phyloP scores from a whole-genome alignment of 495 filamentous ascomycete genomes.

The Aspergillus biplanus region DNA sequence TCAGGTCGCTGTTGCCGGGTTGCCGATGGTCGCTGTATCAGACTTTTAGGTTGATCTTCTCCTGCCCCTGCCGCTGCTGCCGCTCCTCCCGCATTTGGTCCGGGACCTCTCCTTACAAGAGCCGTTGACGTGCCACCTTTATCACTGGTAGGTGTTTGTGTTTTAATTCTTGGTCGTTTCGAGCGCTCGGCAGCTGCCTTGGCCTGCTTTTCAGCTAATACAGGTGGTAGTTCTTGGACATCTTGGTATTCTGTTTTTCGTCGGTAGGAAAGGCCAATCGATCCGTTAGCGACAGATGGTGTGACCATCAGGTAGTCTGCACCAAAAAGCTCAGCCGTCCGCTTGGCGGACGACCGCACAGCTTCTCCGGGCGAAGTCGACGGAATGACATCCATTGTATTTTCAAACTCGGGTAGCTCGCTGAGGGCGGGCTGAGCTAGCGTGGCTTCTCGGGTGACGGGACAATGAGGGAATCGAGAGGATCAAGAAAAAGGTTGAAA shows the following conservation, averaged over 20 bases:
- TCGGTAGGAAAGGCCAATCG: conserved; percentile 59
- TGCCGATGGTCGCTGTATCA: conserved; percentile 68
- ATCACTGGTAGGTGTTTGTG: conserved; percentile 31
- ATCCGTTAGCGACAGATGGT: conserved; percentile 45
- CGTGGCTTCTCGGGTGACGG: no score
- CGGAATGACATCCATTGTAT: conserved; percentile 37
- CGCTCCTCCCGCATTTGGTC: conserved; percentile 31
- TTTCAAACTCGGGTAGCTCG: neutral
- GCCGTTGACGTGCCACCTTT: conserved; percentile 48
- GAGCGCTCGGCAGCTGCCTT: conserved; percentile 60
- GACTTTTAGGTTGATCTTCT: conserved; percentile 55
- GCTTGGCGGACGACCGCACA: conserved; percentile 65
- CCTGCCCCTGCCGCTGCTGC: conserved; percentile 33
- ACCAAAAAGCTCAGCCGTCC: conserved; percentile 68
- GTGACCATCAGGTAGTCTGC: conserved; percentile 58
- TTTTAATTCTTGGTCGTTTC: conserved; percentile 55
- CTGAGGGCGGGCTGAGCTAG: no score
- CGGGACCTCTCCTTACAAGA: conserved; percentile 44
- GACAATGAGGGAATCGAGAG: no score
- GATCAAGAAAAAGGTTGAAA: no score
- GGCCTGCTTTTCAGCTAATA: conserved; percentile 83
- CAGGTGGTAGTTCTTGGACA: conserved; percentile 80
- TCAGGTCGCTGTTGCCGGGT: conserved; percentile 78
- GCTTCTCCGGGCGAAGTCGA: conserved; percentile 45
- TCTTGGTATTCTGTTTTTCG: conserved; percentile 80